Percentiles rank a stretch among this genome's conserved stretches.
These are phyloP conservation scores for Pseudognaphalium luteoalbum DNA, from an alignment of 129 eudicot species.

Conservation along the genomic window DNA sequence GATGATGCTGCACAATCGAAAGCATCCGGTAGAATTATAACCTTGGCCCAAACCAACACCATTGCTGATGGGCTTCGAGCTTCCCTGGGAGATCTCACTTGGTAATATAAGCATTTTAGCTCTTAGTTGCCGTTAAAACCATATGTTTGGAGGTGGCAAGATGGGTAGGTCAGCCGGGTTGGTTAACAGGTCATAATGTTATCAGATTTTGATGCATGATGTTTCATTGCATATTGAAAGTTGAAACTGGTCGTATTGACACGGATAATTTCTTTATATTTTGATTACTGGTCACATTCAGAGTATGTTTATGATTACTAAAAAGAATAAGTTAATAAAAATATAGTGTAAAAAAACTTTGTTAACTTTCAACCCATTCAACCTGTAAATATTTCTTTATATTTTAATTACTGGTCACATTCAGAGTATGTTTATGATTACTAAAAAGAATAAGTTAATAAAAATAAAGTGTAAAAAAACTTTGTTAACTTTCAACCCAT, in stretches of 20 bases:
- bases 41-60: conserved; percentile 69
- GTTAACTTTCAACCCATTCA: too few species aligned
- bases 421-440: too few species aligned
- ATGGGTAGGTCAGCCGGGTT: background rate
- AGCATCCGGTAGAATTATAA: conserved; percentile 64
- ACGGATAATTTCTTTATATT: background rate
- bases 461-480: too few species aligned
- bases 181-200: background rate
- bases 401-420: background rate
- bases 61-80: conserved; percentile 98
- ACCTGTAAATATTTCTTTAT: too few species aligned
- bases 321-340: too few species aligned
- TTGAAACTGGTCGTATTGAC: background rate
- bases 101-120: conserved; percentile 44
- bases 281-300: background rate
- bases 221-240: background rate
- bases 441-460: too few species aligned
- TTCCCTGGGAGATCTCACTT: conserved; percentile 86
- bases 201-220: background rate
- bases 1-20: conserved; percentile 94
- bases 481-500: too few species aligned
- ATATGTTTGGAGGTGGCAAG: background rate
- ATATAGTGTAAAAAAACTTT: too few species aligned
- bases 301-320: too few species aligned
- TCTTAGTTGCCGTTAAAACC: background rate